Percentiles rank a stretch among this genome's conserved stretches.
phyloP scores from a whole-genome alignment of 2,329 filamentous ascomycete genomes.

The Thielaviopsis euricoi region DNA sequence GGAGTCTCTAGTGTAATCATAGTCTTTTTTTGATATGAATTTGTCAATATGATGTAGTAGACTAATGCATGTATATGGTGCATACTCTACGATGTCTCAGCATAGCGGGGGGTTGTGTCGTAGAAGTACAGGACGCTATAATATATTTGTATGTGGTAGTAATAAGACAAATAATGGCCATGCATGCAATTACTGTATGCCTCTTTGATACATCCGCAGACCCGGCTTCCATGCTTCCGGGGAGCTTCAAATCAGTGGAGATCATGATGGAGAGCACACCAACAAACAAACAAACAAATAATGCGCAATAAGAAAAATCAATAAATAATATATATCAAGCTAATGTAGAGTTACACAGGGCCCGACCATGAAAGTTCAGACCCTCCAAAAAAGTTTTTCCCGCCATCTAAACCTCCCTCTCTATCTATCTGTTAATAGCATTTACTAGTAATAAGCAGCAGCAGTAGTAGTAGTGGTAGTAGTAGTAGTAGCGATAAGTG shows the following conservation, averaged over 20 bases:
- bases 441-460: too few species aligned
- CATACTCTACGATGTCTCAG: not conserved
- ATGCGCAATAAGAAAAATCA: not conserved
- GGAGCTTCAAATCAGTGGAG: not conserved
- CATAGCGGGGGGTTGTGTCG: not conserved
- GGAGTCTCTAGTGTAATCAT: conserved; percentile 12
- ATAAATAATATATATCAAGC: too few species aligned
- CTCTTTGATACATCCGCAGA: not conserved
- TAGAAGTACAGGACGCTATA: not conserved
- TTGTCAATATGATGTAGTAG: not conserved
- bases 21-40: not conserved
- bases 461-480: too few species aligned
- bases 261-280: not conserved
- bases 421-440: too few species aligned
- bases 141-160: not conserved
- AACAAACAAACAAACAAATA: not conserved
- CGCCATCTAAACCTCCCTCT: too few species aligned
- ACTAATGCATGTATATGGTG: too few species aligned
- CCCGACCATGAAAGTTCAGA: too few species aligned
- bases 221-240: not conserved
- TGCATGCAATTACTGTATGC: too few species aligned
- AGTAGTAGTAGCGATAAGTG: too few species aligned
- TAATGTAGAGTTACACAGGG: too few species aligned
- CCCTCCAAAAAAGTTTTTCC: too few species aligned
- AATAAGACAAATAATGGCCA: too few species aligned